Percentiles rank a stretch among this genome's conserved stretches.
phyloP scores from a whole-genome alignment of 1,284 basidiomycete genomes.

The Pseudozyma sp. region DNA sequence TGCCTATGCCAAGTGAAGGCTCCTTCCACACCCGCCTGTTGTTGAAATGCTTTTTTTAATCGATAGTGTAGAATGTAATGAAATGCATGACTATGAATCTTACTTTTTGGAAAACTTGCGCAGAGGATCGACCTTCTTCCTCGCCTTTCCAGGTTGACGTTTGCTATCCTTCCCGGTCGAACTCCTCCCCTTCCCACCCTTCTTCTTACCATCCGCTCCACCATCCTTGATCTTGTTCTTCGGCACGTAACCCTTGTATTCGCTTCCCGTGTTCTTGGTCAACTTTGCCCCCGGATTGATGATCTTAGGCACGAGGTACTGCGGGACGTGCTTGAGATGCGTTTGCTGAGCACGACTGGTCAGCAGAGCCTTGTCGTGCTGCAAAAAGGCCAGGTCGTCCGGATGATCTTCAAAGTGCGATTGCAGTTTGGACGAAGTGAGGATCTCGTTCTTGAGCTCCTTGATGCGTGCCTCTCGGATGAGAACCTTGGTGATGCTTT shows the following conservation, averaged over 20 bases:
- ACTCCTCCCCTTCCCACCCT: conserved; percentile 11
- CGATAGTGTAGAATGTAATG: background rate
- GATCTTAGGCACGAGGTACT: conserved; percentile 89
- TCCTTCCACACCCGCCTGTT: background rate
- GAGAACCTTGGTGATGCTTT: conserved; percentile 85
- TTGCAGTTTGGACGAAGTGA: conserved; percentile 94
- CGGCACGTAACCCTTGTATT: conserved; percentile 32
- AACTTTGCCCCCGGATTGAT: conserved; percentile 66
- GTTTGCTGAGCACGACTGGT: conserved; percentile 80
- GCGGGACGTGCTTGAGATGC: conserved; percentile 95
- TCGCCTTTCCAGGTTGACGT: conserved; percentile 1
- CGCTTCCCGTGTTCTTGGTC: background rate
- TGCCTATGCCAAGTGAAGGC: conserved; percentile 8
- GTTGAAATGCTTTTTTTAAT: too few species aligned
- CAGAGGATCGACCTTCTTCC: conserved; percentile 57
- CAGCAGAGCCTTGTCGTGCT: conserved; percentile 93
- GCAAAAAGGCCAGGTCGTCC: conserved; percentile 87
- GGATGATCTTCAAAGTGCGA: conserved; percentile 99
- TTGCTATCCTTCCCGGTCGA: conserved; percentile 8
- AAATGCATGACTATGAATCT: too few species aligned
- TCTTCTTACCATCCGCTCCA: conserved; percentile 1
- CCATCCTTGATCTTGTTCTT: conserved; percentile 29
- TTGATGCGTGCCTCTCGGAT: conserved; percentile 92
- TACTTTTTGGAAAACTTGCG: conserved; percentile 55
- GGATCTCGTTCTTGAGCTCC: conserved; percentile 90